Conservation (phyloP, 192 early-diverging fungal species). For the Globomyces pollinis-pini region DNA sequence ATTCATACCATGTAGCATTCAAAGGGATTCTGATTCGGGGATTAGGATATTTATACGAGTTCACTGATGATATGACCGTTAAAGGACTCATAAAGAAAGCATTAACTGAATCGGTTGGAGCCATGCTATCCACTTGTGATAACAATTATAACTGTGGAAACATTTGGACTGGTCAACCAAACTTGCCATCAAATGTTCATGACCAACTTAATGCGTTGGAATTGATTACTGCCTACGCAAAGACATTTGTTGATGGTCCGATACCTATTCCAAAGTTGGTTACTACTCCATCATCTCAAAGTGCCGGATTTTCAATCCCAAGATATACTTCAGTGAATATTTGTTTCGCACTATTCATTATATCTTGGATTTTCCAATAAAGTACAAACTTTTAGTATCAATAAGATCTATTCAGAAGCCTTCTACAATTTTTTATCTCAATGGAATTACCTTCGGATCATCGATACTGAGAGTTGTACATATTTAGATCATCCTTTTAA, state of each 20-base stretch:
- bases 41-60: background rate
- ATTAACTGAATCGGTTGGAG: slow-evolving; percentile 14
- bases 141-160: slow-evolving; percentile 15
- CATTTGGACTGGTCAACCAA: slow-evolving; percentile 4
- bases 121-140: slow-evolving; percentile 18
- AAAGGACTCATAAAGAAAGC: slow-evolving; percentile 16
- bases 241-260: background rate
- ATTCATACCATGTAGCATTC: background rate
- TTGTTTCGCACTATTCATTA: no score
- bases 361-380: no score
- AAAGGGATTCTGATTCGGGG: background rate
- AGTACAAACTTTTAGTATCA: no score
- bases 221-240: background rate
- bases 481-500: no score
- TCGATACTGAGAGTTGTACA: no score
- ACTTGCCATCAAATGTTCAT: background rate
- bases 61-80: background rate
- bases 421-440: no score
- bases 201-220: background rate
- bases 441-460: no score
- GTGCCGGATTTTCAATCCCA: no score
- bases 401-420: no score
- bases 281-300: no score
- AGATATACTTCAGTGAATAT: no score
- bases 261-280: background rate